A percentile compares a stretch with the other conserved stretches of the same genome.
phyloP scores from a whole-genome alignment of 331 rosid species.

The Saraca asoca region DNA sequence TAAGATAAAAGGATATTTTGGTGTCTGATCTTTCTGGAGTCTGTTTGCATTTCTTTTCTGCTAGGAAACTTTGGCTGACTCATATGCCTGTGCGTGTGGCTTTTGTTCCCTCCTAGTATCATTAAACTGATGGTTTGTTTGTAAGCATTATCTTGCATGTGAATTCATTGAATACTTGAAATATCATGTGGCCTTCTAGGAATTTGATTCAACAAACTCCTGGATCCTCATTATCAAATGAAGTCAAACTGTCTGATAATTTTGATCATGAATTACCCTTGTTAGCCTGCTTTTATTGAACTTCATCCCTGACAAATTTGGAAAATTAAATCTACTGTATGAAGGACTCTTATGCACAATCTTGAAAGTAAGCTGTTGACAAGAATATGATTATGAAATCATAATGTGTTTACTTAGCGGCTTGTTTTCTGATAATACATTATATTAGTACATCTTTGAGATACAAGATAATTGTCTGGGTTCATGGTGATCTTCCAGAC shows the following conservation, averaged over 20 bases:
- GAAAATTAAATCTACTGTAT: neutral
- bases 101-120: neutral
- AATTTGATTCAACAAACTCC: too few relatives aligned
- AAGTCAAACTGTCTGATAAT: too few relatives aligned
- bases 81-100: neutral
- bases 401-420: neutral
- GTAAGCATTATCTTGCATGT: neutral
- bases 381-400: neutral
- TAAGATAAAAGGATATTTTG: too few relatives aligned
- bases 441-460: neutral
- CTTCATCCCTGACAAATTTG: neutral
- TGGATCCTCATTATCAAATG: too few relatives aligned
- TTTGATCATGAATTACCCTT: too few relatives aligned
- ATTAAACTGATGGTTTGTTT: neutral
- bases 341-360: neutral
- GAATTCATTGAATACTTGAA: too few relatives aligned
- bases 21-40: too few relatives aligned
- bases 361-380: slow-evolving; percentile 6
- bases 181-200: too few relatives aligned
- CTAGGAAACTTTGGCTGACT: slow-evolving; percentile 8
- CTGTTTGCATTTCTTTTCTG: neutral
- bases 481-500: too few relatives aligned
- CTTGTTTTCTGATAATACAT: neutral
- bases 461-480: neutral
- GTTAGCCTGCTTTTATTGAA: too few relatives aligned